These are phyloP conservation scores for Golubevia sp. DNA, from an alignment of 1,284 basidiomycete species.

Conservation along the genomic window DNA sequence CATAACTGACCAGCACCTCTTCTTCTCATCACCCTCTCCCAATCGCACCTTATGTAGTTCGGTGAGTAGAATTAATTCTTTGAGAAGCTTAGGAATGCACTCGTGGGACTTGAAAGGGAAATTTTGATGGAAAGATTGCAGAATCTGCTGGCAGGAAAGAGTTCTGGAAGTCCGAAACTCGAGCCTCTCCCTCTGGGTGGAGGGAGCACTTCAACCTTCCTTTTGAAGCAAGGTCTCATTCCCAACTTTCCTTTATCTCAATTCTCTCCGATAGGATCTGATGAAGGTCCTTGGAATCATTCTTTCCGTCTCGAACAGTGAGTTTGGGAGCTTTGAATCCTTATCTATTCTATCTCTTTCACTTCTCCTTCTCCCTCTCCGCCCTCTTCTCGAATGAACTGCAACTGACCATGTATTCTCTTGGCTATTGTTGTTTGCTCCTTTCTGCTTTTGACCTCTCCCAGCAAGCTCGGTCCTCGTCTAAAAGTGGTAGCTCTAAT, in stretches of 20 bases:
- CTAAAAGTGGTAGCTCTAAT: slow-evolving; percentile 94
- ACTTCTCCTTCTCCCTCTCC: background rate
- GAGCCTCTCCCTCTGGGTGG: too few species aligned
- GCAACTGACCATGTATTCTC: too few species aligned
- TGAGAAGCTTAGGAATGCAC: background rate
- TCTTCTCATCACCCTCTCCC: background rate
- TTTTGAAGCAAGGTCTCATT: background rate
- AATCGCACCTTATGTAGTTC: background rate
- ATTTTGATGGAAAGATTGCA: background rate
- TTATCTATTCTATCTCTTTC: too few species aligned
- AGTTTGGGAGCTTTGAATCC: slow-evolving; percentile 1
- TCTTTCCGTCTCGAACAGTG: slow-evolving; percentile 55
- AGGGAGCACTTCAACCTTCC: background rate
- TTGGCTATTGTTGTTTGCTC: background rate
- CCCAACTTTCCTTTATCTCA: background rate
- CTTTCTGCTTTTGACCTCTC: slow-evolving; percentile 7
- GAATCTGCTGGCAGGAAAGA: too few species aligned
- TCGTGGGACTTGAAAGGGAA: background rate
- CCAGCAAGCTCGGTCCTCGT: slow-evolving; percentile 90
- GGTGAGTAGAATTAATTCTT: background rate
- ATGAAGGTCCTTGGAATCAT: slow-evolving; percentile 61
- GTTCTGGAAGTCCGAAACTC: too few species aligned
- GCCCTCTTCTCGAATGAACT: too few species aligned
- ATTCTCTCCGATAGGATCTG: slow-evolving; percentile 24
- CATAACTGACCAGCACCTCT: background rate